phyloP scores from a whole-genome alignment of 1,284 basidiomycete genomes.

The Cutaneotrichosporon sp. region DNA sequence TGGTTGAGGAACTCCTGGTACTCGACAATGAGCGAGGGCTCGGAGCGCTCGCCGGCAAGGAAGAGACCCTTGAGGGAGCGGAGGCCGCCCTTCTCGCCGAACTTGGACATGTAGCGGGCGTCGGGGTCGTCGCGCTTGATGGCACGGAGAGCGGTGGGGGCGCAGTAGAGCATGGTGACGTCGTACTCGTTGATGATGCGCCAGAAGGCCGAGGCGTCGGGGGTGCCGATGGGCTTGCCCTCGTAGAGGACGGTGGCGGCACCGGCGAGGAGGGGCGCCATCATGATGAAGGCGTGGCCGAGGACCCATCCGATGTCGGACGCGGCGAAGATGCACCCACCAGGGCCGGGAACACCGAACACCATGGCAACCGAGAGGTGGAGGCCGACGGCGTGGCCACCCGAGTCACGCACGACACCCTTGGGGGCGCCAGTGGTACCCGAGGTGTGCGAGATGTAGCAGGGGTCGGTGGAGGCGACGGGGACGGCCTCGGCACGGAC shows the following conservation, averaged over 20 bases:
- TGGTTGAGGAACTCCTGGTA: slow-evolving; percentile 28
- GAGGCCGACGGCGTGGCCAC: slow-evolving; percentile 83
- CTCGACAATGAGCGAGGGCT: slow-evolving; percentile 24
- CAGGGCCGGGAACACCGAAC: slow-evolving; percentile 74
- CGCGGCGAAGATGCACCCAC: slow-evolving; percentile 58
- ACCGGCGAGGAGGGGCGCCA: slow-evolving; percentile 80
- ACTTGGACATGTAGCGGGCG: slow-evolving; percentile 14
- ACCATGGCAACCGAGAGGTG: slow-evolving; percentile 86
- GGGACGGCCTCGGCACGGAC: slow-evolving; percentile 20
- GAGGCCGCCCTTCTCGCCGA: slow-evolving; percentile 21
- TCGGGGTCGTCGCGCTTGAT: slow-evolving; percentile 30
- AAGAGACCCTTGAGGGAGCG: slow-evolving; percentile 23
- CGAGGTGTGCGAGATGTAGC: slow-evolving; percentile 65
- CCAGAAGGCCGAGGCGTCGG: slow-evolving; percentile 92
- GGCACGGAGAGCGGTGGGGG: slow-evolving; percentile 62
- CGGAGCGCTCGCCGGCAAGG: slow-evolving; percentile 29
- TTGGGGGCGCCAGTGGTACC: slow-evolving; percentile 94
- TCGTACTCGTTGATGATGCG: slow-evolving; percentile 84
- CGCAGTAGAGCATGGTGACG: slow-evolving; percentile 87
- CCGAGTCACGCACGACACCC: slow-evolving; percentile 91
- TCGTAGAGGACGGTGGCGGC: slow-evolving; percentile 90
- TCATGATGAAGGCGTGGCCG: slow-evolving; percentile 92
- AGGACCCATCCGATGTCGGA: slow-evolving; percentile 98
- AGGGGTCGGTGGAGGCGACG: slow-evolving; percentile 17
- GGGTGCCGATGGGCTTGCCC: slow-evolving; percentile 85